Evolutionary conservation across 129 eudicot genomes (phyloP), one percentile per base, ranked within the genome.

Genomic region (Helichrysum umbraculigerum): DNA sequence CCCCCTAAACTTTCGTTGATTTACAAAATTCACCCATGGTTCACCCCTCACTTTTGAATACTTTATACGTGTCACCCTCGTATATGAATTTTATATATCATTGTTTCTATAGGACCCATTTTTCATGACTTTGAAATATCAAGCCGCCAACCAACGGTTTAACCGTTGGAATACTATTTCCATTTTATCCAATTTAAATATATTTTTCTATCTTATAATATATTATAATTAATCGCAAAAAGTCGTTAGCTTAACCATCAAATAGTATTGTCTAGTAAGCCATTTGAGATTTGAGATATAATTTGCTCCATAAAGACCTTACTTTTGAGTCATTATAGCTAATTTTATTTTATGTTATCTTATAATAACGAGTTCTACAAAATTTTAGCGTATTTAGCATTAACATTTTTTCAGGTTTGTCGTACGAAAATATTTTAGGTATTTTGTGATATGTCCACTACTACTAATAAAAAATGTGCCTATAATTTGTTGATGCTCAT

Each of bases 91-190:
- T 42, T 73, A 57, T 74, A 74, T 57, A 34, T 59, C 61, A 3
- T 41, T 28, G 63, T 79, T 51, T 73, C 10, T 41, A 42, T 20
- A 74, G 66, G 69, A 80, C 71, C 57, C 65, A 30, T 54, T 20
- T 67, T 73, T 73, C 42, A 21, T 4, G 74, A 72, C 83, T 72
- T 63, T 72, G 68, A 79, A 76, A 54, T 64, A 71, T 50, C 71
- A 37, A 51, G 58, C 76, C 66, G 72, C 65, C 82, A 6, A 61
- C 17, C 54, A 32, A 78, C 51, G 51, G 74, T 42, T 30, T 15
- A 28, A 1, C 12, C 15, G 12, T 58, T 22, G 52, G 16, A 67
- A 17, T 64, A 3, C 10, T 1, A 20, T 68, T 56, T 56, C 0
- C 32, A 8, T 25, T 25, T 15, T 7, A 20, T n/a, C 21, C 22